Base-by-base conservation (phyloP, 768 basidiomycete species). In the Termitomyces sp. region DNA sequence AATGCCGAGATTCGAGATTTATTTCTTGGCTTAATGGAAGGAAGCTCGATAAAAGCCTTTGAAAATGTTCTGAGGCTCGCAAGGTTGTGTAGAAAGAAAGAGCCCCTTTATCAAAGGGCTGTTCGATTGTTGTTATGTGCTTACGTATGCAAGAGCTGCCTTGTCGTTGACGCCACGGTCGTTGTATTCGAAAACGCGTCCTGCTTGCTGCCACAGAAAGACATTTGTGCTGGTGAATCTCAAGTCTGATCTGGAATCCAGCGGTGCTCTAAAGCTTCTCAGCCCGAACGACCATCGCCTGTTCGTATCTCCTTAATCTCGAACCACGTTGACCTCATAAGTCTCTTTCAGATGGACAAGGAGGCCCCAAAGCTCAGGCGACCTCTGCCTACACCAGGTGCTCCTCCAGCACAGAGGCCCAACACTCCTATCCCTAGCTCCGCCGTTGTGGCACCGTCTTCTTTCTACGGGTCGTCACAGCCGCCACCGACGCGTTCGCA, bases 381-480 rank as follows among this genome's bases (percentile, higher is more conserved):
- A 19, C 81, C 80, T 9, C 64, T 77, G 35, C 75, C 78, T 11
- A 77, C 76, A 4, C 75, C 77, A 9, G 75, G 74, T 15, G 68
- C 68, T 12, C 60, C 64, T 22, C 64, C 67, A 42, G 61, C 68
- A 2, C 71, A 75, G 56, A 68, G 76, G 45, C 74, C 77, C 28
- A 74, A 70, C 56, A 76, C 77, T 2, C 77, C 76, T 14, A 64
- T 74, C 17, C 57, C 67, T 22, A 65, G 59, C 24, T 60, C 65
- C 7, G 62, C 67, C 34, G 47, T 70, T 28, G 67, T 73, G 30
- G 63, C 74, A 26, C 66, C 75, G 21, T 59, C 68, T 14, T 70
- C 64, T 35, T 77, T 77, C 58, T 79, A 78, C 59, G 67, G 67
- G 37, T 70, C 71, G 37, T 65, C 73, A n/a, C 68, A 76, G 28